These are phyloP conservation scores for Suillus americanus DNA, from an alignment of 768 basidiomycete species.

Conservation along the genomic window DNA sequence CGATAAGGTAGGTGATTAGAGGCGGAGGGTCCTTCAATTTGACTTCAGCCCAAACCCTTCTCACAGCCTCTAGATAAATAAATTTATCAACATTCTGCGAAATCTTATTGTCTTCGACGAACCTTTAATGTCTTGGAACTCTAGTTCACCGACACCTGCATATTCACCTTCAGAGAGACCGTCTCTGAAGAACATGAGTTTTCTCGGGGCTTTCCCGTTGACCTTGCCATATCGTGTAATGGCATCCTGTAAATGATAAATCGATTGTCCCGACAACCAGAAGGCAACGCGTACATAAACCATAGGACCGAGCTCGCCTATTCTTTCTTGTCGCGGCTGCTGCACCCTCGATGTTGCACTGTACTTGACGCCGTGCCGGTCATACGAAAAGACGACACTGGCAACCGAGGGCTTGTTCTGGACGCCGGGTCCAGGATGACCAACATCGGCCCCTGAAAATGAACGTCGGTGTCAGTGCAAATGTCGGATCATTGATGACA, in stretches of 20 bases:
- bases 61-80: constrained; percentile 25
- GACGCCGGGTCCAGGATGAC: constrained; percentile 61
- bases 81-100: neutral
- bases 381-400: constrained; percentile 57
- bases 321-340: constrained; percentile 46
- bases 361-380: constrained; percentile 47
- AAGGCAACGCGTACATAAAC: constrained; percentile 25
- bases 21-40: constrained; percentile 27
- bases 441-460: constrained; percentile 52
- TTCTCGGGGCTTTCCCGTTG: constrained; percentile 19
- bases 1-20: constrained; percentile 55
- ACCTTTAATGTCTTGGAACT: constrained; percentile 49
- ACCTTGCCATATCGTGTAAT: constrained; percentile 12
- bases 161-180: constrained; percentile 58
- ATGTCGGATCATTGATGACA: neutral
- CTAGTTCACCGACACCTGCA: constrained; percentile 36
- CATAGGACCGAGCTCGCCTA: constrained; percentile 42
- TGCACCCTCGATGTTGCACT: constrained; percentile 42
- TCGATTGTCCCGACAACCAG: constrained; percentile 9
- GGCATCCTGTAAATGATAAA: neutral
- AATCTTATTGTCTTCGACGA: neutral
- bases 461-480: neutral
- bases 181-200: constrained; percentile 49
- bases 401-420: constrained; percentile 56
- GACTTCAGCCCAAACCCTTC: constrained; percentile 24